Evolutionary conservation across 1,284 basidiomycete genomes (phyloP).

Genomic region (Sanguinoderma infundibulare): DNA sequence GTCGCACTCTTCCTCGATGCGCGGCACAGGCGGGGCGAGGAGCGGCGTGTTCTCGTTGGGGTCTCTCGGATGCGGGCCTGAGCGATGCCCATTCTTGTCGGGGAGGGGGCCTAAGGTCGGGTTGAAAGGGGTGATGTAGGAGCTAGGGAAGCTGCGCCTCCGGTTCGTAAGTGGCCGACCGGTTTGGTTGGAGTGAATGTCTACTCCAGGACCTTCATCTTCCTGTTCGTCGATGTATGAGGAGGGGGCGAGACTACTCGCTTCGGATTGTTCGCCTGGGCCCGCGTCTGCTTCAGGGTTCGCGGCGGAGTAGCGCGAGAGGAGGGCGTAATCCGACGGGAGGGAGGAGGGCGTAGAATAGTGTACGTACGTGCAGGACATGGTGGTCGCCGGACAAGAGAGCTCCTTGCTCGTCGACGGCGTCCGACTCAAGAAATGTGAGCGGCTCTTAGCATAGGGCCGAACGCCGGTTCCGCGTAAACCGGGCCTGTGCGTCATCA

Average conservation of each 20-base stretch:
- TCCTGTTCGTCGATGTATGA: conserved; percentile 16
- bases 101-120: conserved; percentile 38
- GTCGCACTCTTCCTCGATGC: conserved; percentile 44
- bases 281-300: conserved; percentile 4
- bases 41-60: conserved; percentile 56
- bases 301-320: conserved; percentile 52
- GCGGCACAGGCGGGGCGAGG: conserved; percentile 50
- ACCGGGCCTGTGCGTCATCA: not conserved
- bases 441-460: not conserved
- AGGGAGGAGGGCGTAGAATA: conserved; percentile 54
- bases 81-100: conserved; percentile 33
- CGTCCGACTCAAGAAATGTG: not conserved
- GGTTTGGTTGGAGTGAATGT: conserved; percentile 6
- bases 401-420: not conserved
- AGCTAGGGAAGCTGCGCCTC: conserved; percentile 39
- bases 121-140: conserved; percentile 37
- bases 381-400: conserved; percentile 16
- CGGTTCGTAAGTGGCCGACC: conserved; percentile 18
- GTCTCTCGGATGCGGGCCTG: conserved; percentile 29
- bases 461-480: not conserved
- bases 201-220: conserved; percentile 20
- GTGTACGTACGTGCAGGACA: conserved; percentile 56
- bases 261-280: conserved; percentile 4
- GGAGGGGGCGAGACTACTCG: conserved; percentile 13
- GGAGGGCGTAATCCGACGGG: conserved; percentile 65